Evolutionary conservation across 306 rosid genomes (phyloP), one percentile per base, ranked within the genome.

Genomic region (Ammopiptanthus mongolicus): DNA sequence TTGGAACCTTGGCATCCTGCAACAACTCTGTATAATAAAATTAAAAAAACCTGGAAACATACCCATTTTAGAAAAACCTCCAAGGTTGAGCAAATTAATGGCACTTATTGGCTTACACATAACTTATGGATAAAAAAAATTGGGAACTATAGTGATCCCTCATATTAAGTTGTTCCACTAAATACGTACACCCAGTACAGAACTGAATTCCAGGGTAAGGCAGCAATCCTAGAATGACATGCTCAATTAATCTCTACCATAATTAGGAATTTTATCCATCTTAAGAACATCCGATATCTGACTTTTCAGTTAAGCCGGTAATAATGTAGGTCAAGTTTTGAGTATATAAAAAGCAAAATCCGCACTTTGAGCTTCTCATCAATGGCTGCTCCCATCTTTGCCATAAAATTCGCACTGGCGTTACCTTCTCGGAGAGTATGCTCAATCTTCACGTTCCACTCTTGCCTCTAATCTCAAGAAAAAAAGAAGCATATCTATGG

Each of bases 331-430:
- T 48, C n/a, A 60, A 18, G 1, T 65, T 33, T 53, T 6, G 2
- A 71, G 48, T 47, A 37, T 23, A 65, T 47, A 21, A 22, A 57
- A 73, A 33, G 50, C 42, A 50, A 82, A 62, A n/a, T n/a, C n/a
- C n/a, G n/a, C n/a, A n/a, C n/a, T n/a, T n/a, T n/a, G n/a, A n/a
- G n/a, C n/a, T n/a, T n/a, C n/a, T n/a, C n/a, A n/a, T n/a, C n/a
- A n/a, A n/a, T n/a, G n/a, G n/a, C n/a, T n/a, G n/a, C n/a, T n/a
- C n/a, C n/a, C n/a, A n/a, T n/a, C n/a, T n/a, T n/a, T n/a, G n/a
- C n/a, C n/a, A n/a, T n/a, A n/a, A n/a, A n/a, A n/a, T n/a, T n/a
- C n/a, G n/a, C n/a, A n/a, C n/a, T n/a, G n/a, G n/a, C n/a, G n/a
- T n/a, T n/a, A n/a, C n/a, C n/a, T n/a, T n/a, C n/a, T n/a, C n/a